Evolutionary conservation across 306 rosid genomes (phyloP).

Genomic region (Myrica gale): DNA sequence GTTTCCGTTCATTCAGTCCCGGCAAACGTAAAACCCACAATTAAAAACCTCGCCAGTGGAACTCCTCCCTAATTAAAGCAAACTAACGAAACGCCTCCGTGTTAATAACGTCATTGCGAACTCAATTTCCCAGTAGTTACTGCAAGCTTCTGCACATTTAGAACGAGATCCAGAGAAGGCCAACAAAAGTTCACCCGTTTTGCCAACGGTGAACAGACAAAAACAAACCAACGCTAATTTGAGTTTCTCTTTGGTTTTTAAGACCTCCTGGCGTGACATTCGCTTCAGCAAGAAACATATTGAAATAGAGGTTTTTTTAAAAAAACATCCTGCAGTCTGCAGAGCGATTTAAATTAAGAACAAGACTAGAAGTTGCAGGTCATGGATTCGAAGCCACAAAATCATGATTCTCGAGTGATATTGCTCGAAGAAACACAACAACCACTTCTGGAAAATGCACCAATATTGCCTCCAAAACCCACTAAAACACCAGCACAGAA

Average conservation of each 20-base stretch:
- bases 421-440: conserved; percentile 15
- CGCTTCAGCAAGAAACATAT: background rate
- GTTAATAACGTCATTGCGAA: background rate
- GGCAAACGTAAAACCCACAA: background rate
- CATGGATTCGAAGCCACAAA: conserved; percentile 29
- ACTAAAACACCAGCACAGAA: conserved; percentile 57
- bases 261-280: background rate
- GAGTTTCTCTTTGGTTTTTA: background rate
- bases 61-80: conserved; percentile 2
- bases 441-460: conserved; percentile 38
- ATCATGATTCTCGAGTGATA: conserved; percentile 4
- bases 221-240: background rate
- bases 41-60: background rate
- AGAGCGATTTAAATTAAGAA: background rate
- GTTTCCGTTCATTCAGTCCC: background rate
- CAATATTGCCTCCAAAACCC: conserved; percentile 10
- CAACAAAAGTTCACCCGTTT: background rate
- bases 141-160: background rate
- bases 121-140: background rate
- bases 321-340: background rate
- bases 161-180: background rate
- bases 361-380: background rate
- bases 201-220: background rate
- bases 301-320: background rate
- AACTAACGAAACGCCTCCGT: background rate